Percentiles rank a stretch among this genome's conserved stretches.
phyloP scores from a whole-genome alignment of 2,329 filamentous ascomycete genomes.

The Lojkania enalia region DNA sequence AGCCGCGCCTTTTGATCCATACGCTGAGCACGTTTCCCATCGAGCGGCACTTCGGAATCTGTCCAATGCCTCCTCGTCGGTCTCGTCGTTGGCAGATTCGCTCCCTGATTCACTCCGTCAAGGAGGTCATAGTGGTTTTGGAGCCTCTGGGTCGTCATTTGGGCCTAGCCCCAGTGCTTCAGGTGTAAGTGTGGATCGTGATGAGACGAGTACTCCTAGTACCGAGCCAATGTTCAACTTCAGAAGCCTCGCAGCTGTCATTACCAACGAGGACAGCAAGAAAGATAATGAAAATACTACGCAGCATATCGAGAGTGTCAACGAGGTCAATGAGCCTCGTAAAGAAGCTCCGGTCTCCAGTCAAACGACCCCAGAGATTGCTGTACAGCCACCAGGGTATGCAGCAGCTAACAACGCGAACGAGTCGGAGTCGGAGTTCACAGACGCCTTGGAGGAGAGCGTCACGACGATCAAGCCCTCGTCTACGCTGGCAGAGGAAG shows the following conservation, averaged over 20 bases:
- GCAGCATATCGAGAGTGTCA: constrained; percentile 47
- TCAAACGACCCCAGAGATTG: constrained; percentile 17
- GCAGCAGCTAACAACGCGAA: constrained; percentile 1
- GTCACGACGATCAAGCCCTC: constrained; percentile 33
- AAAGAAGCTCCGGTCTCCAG: constrained; percentile 25
- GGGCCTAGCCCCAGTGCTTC: constrained; percentile 58
- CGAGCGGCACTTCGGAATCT: constrained; percentile 78
- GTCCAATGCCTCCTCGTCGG: constrained; percentile 82
- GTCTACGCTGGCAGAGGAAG: constrained; percentile 15
- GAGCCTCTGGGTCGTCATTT: constrained; percentile 49
- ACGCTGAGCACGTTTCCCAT: constrained; percentile 46
- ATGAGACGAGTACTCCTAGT: constrained; percentile 50
- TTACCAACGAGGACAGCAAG: constrained; percentile 62
- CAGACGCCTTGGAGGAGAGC: constrained; percentile 29
- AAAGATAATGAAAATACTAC: constrained; percentile 48
- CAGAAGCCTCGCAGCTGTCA: constrained; percentile 80
- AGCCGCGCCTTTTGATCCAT: constrained; percentile 46
- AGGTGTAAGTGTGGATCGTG: constrained; percentile 48
- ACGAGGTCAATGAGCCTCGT: constrained; percentile 5
- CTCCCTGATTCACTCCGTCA: constrained; percentile 42
- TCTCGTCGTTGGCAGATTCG: constrained; percentile 76
- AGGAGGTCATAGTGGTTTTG: constrained; percentile 32
- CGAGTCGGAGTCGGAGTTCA: constrained; percentile 6
- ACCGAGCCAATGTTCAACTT: constrained; percentile 91
- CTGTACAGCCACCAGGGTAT: constrained; percentile 14